Base-by-base conservation (phyloP, 129 eudicot genomes). In the Mikania micrantha region DNA sequence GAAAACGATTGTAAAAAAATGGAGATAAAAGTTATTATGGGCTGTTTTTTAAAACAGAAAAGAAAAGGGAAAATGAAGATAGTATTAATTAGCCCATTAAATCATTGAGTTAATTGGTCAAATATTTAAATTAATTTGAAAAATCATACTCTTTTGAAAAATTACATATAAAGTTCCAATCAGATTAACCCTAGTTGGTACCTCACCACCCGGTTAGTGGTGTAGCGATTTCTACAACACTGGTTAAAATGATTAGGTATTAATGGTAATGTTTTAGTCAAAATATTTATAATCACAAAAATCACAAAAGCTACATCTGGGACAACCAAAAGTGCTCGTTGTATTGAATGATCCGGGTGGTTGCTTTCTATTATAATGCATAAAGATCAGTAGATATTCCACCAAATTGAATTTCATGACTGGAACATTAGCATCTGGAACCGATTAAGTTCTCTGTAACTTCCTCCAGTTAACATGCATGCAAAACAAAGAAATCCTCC, bases 341-440 rank as follows among this genome's bases (percentile, higher is more conserved):
- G 4, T n/a, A n/a, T n/a, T n/a, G n/a, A n/a, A n/a, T n/a, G n/a
- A n/a, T n/a, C n/a, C n/a, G n/a, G n/a, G n/a, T n/a, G n/a, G n/a
- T n/a, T n/a, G n/a, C n/a, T n/a, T n/a, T n/a, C n/a, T n/a, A n/a
- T n/a, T n/a, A n/a, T n/a, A n/a, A n/a, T n/a, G 96, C 94, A 63
- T 83, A 88, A 73, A 91, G 98, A 82, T 91, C 95, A 63, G 88
- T 81, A 24, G 96, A 85, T 29, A 88, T 77, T 40, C 97, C 96
- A 28, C 82, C 87, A 69, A 88, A 85, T 91, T 91, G 60, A 91
- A 88, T 69, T 85, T 88, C 95, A 91, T 88, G 15, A 88, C 96
- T 0, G 98, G 98, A 58, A 91, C 98, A 78, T 88, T 94, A 67
- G 96, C 96, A 85, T 91, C 96, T 0, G 94, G 91, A 62, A 91